Evolutionary conservation across 257 asterid genomes (phyloP).

Genomic region (Handroanthus guayacan): DNA sequence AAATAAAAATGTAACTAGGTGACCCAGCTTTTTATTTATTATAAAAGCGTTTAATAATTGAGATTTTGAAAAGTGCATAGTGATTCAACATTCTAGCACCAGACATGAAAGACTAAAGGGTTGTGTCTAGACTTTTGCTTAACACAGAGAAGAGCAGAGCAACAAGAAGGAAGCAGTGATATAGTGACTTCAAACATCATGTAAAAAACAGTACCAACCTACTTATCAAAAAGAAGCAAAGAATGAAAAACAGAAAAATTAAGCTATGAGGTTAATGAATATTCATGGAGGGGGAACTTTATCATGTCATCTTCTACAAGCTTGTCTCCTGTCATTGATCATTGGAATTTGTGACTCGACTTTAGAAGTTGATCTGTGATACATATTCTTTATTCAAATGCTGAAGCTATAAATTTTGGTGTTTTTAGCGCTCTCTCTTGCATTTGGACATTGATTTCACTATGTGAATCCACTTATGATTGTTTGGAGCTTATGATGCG

Average conservation of each 20-base stretch:
- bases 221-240: neutral
- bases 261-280: neutral
- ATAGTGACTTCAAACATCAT: neutral
- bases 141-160: neutral
- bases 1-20: neutral
- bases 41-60: neutral
- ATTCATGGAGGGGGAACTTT: neutral
- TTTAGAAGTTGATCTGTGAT: neutral
- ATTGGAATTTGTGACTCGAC: neutral
- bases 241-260: neutral
- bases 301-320: neutral
- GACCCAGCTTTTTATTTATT: neutral
- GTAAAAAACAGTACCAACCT: neutral
- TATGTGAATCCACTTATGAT: neutral
- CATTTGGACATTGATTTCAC: slow-evolving; percentile 10
- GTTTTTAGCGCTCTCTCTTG: neutral
- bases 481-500: neutral
- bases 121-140: neutral
- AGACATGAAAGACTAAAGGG: neutral
- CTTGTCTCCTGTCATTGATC: slow-evolving; percentile 2
- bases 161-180: neutral
- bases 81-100: neutral
- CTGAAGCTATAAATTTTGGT: slow-evolving; percentile 6
- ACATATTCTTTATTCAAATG: neutral
- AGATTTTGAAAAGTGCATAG: neutral